Base-by-base conservation (phyloP, 1,284 basidiomycete genomes). In the Apiotrichum sp. region DNA sequence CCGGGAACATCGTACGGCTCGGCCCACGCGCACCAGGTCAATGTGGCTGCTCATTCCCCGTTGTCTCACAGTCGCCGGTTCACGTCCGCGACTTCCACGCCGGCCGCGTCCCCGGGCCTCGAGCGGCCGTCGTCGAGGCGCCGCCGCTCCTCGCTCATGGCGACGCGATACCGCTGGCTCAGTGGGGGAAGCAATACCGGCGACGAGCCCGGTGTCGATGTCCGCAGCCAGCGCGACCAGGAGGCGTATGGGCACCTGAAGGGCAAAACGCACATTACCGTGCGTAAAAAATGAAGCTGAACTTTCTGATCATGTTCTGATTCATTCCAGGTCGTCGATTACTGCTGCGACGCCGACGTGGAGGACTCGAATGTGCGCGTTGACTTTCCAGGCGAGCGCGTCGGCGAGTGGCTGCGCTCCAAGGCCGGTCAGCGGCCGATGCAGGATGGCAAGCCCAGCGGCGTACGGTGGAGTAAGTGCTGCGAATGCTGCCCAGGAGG, bases 171-270 rank as follows among this genome's bases (percentile, higher is more conserved):
- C 57, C 58, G 62, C 22, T 74, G 70, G 69, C 56, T 73, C n/a
- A 40, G 46, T 8, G 54, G 52, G 22, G 44, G 50, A 10, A 35
- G 64, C 6, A 65, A 72, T n/a, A 75, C 74, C n/a, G 75, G 75
- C 10, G 70, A 72, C 54, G 75, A 77, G 56, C 75, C 74, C 3
- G 75, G 75, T 59, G 74, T 77, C n/a, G 72, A 77, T 53, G 75
- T 77, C 7, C 67, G 66, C 32, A 63, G 63, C 42, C 64, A 65
- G 53, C 50, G 70, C 47, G 73, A 72, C 53, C 67, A 75, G 53
- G 67, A 72, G 58, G 61, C 65, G 35, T 75, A 73, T 55, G 61
- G 61, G 0, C 71, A 72, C 55, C 52, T 73, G 47, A 66, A 61
- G 53, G 66, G 56, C 7, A 52, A 53, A 49, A 68, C 68, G 0